These are phyloP conservation scores for Circinella umbellata DNA, from an alignment of 371 early-diverging fungal genomes.

Conservation along the genomic window DNA sequence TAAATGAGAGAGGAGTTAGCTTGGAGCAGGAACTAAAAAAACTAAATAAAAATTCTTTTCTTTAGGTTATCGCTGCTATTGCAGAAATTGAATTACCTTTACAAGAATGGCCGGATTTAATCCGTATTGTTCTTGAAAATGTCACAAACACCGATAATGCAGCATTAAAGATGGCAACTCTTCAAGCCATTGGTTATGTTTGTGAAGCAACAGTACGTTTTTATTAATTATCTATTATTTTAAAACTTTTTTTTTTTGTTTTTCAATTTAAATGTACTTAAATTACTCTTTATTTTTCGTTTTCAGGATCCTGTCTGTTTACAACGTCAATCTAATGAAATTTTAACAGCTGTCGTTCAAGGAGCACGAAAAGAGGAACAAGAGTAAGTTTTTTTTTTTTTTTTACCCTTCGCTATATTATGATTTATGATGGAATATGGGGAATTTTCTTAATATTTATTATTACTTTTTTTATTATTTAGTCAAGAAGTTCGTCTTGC, in stretches of 20 bases:
- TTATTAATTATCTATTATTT: no score
- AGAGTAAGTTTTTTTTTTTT: slow-evolving; percentile 41
- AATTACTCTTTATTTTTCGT: no score
- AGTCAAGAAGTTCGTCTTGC: slow-evolving; percentile 86
- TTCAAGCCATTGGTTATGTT: slow-evolving; percentile 90
- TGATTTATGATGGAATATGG: no score
- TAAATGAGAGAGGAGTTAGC: no score
- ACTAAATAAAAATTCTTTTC: background rate
- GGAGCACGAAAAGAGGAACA: slow-evolving; percentile 92
- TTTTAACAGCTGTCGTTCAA: slow-evolving; percentile 91
- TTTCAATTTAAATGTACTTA: no score
- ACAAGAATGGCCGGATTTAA: slow-evolving; percentile 86
- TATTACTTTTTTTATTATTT: background rate
- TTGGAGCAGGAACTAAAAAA: no score
- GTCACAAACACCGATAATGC: slow-evolving; percentile 62
- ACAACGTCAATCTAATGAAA: slow-evolving; percentile 78
- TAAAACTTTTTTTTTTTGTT: no score
- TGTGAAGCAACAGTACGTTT: slow-evolving; percentile 83
- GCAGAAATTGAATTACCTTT: slow-evolving; percentile 90
- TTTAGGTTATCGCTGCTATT: slow-evolving; percentile 84
- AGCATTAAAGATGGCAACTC: slow-evolving; percentile 73
- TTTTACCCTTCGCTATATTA: background rate
- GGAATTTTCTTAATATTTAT: background rate
- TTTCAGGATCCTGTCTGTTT: slow-evolving; percentile 77
- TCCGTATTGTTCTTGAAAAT: slow-evolving; percentile 76